Conservation (phyloP, 2,329 filamentous ascomycete species). For the Talaromyces sp. region DNA sequence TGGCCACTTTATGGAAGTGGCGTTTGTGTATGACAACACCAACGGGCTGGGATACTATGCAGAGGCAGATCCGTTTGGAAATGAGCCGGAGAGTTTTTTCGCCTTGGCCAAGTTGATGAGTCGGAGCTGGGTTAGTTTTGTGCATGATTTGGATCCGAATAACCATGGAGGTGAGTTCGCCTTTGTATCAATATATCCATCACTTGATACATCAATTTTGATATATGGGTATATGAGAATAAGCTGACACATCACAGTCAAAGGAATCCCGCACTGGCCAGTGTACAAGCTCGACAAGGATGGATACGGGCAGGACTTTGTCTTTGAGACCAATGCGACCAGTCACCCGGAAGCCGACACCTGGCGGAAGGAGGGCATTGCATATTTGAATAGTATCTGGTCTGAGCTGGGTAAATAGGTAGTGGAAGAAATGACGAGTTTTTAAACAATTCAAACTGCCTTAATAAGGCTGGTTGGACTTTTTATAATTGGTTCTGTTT, state of each 20-base stretch:
- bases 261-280: not conserved
- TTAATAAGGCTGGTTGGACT: too few relatives aligned
- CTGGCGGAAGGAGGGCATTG: not conserved
- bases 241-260: not conserved
- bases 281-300: not conserved
- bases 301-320: not conserved
- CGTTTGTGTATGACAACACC: constrained; percentile 8
- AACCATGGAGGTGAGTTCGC: not conserved
- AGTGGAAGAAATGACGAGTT: too few relatives aligned
- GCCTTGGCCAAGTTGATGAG: constrained; percentile 8
- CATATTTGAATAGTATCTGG: not conserved
- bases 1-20: constrained; percentile 7
- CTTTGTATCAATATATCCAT: too few relatives aligned
- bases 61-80: constrained; percentile 3
- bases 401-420: not conserved
- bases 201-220: too few relatives aligned
- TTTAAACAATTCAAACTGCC: too few relatives aligned
- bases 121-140: constrained; percentile 8
- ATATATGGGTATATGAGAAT: too few relatives aligned
- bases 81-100: constrained; percentile 4
- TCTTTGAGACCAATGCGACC: not conserved
- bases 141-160: constrained; percentile 10
- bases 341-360: not conserved
- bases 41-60: constrained; percentile 4
- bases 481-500: too few relatives aligned